Percentiles rank a stretch among this genome's conserved stretches.
Conservation (phyloP, 805 yeast species). For the Barnettozyma sp. region DNA sequence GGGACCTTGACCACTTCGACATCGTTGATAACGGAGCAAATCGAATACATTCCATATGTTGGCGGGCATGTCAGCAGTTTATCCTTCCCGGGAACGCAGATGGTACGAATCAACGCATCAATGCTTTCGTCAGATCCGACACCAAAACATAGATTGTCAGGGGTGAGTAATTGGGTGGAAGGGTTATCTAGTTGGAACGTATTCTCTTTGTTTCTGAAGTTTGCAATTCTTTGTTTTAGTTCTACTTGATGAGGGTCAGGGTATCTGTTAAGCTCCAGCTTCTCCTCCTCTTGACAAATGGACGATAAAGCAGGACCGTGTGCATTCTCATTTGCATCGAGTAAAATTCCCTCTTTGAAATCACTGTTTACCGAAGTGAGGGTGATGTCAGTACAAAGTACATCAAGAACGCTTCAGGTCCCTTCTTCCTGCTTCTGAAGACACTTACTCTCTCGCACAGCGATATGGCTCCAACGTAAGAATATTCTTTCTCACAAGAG, state of each 20-base stretch:
- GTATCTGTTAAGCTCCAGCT: slow-evolving; percentile 71
- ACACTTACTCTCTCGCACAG: slow-evolving; percentile 77
- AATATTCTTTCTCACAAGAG: slow-evolving; percentile 80
- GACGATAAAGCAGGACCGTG: slow-evolving; percentile 71
- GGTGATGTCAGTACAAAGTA: background rate
- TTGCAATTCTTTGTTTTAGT: slow-evolving; percentile 63
- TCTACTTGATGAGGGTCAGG: slow-evolving; percentile 93
- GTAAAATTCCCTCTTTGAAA: slow-evolving; percentile 75
- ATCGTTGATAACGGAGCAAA: slow-evolving; percentile 87
- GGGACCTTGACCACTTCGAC: slow-evolving; percentile 73
- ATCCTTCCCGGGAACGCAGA: slow-evolving; percentile 76
- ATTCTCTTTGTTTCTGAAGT: slow-evolving; percentile 56
- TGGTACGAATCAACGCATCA: slow-evolving; percentile 79
- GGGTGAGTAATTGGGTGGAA: slow-evolving; percentile 33
- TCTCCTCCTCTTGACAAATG: slow-evolving; percentile 37
- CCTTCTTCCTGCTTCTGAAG: background rate
- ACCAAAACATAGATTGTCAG: slow-evolving; percentile 80
- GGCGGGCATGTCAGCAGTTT: slow-evolving; percentile 87
- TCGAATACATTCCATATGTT: slow-evolving; percentile 94
- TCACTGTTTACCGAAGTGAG: no score
- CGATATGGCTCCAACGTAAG: slow-evolving; percentile 80
- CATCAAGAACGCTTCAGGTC: no score
- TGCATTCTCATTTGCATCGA: slow-evolving; percentile 96
- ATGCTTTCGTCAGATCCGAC: slow-evolving; percentile 97
- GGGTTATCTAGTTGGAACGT: slow-evolving; percentile 20